Evolutionary conservation across 2,329 filamentous ascomycete genomes (phyloP), one percentile per base, ranked within the genome.

Genomic region (Sclerotinia minor): DNA sequence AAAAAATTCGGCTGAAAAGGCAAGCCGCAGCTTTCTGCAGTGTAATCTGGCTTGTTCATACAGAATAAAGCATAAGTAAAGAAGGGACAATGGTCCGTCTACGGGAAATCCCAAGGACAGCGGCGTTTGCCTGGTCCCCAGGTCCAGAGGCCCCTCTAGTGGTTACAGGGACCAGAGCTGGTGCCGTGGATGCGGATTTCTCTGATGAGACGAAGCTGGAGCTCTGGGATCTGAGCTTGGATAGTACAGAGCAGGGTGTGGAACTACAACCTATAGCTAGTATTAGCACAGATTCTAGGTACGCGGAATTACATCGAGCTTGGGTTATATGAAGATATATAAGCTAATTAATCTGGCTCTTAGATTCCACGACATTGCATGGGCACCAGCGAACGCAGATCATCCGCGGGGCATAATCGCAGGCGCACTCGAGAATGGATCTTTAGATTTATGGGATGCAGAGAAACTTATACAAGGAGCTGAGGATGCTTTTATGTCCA

Each of bases 281-380:
- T 80, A 88, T 98, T 77, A 88, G 84, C 78, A 93, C 92, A 61
- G 95, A 98, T 76, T 93, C 94, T 69, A 95, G 92, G 94, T 96
- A 87, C 67, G 77, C 53, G 55, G n/a, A 68, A 54, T 5, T 52
- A 24, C n/a, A 49, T 49, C 15, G 21, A 47, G 32, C 17, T 57
- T 65, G 41, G 32, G 38, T 35, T 64, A 35, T 19, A 11, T 54
- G 70, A 67, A 24, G 47, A 32, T 8, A 26, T 47, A 71, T 68
- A 38, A 53, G 58, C 58, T 64, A 67, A 67, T 64, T 72, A 47
- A 53, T 32, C 35, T n/a, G 45, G 53, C 70, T 57, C 54, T 77
- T n/a, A 97, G 95, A 76, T 99, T 99, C 80, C 95, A 97, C 79
- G 95, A 98, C 77, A 91, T 99, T 78, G 93, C 94, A 69, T 99